Conservation (phyloP, 257 asterid genomes). For the Misopates orontium region DNA sequence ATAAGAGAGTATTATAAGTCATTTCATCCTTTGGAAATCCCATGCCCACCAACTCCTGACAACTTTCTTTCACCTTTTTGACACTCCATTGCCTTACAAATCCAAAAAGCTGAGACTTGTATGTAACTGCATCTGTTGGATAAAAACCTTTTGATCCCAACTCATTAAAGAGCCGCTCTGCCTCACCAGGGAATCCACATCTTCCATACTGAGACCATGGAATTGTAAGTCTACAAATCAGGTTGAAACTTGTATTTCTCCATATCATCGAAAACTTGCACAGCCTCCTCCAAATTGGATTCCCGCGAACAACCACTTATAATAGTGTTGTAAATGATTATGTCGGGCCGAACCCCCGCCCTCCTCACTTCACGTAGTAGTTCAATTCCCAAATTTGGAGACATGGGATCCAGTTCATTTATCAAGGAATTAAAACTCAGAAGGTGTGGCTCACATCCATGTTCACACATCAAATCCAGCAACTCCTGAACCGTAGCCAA, state of each 20-base stretch:
- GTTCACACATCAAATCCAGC: slow-evolving; percentile 78
- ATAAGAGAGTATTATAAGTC: slow-evolving; percentile 86
- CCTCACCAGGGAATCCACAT: slow-evolving; percentile 93
- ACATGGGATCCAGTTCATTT: slow-evolving; percentile 85
- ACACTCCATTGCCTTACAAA: slow-evolving; percentile 83
- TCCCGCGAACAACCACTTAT: slow-evolving; percentile 90
- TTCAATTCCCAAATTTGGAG: too few species aligned
- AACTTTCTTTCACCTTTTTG: slow-evolving; percentile 64
- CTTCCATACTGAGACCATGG: slow-evolving; percentile 93
- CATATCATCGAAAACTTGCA: slow-evolving; percentile 74
- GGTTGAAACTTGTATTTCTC: slow-evolving; percentile 70
- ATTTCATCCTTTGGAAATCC: slow-evolving; percentile 88
- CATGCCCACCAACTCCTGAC: slow-evolving; percentile 74
- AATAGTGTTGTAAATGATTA: slow-evolving; percentile 82
- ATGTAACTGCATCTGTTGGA: slow-evolving; percentile 95
- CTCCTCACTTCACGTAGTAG: too few species aligned
- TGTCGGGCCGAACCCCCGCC: slow-evolving; percentile 81
- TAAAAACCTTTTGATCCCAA: slow-evolving; percentile 61
- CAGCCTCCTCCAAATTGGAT: slow-evolving; percentile 83
- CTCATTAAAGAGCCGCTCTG: slow-evolving; percentile 69
- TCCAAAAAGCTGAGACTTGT: slow-evolving; percentile 83
- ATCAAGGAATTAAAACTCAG: slow-evolving; percentile 91
- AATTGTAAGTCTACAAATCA: slow-evolving; percentile 94
- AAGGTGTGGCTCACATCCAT: slow-evolving; percentile 86
- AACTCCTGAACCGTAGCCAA: slow-evolving; percentile 70